phyloP scores from a whole-genome alignment of 2,329 filamentous ascomycete genomes.

The Curvularia sp. region DNA sequence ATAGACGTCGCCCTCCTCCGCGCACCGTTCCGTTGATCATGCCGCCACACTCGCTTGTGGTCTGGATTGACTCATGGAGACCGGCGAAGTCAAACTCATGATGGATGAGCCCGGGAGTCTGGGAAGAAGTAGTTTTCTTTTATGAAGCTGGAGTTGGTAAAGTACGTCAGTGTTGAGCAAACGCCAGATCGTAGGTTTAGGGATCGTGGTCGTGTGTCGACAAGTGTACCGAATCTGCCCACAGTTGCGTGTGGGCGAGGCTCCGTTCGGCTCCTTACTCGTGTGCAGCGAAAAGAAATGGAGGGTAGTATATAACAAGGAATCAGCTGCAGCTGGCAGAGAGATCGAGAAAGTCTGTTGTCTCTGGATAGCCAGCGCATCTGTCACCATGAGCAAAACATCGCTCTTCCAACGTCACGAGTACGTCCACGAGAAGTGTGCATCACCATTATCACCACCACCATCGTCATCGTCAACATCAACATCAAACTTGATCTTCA shows the following conservation, averaged over 20 bases:
- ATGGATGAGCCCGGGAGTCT: neutral
- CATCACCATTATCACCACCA: no score
- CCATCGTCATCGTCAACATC: no score
- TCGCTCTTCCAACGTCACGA: neutral
- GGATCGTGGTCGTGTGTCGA: neutral
- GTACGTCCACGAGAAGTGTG: neutral
- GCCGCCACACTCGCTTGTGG: neutral
- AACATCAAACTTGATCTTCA: neutral
- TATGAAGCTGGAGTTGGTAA: neutral
- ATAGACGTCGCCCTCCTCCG: neutral
- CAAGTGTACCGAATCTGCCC: conserved; percentile 1
- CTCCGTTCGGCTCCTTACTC: neutral
- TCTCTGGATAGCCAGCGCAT: neutral
- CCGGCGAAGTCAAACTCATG: neutral
- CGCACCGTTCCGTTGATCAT: neutral
- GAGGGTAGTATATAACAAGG: neutral
- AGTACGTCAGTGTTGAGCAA: conserved; percentile 2
- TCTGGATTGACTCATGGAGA: neutral
- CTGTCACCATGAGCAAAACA: no score
- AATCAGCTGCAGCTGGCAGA: neutral
- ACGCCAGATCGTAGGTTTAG: neutral
- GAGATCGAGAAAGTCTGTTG: neutral
- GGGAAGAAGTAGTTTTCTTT: neutral
- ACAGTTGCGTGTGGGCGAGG: neutral
- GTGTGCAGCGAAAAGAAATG: neutral